Evolutionary conservation across 805 yeast species (phyloP), one percentile per base, ranked within the genome.

Genomic region (Candida qinlingensis): DNA sequence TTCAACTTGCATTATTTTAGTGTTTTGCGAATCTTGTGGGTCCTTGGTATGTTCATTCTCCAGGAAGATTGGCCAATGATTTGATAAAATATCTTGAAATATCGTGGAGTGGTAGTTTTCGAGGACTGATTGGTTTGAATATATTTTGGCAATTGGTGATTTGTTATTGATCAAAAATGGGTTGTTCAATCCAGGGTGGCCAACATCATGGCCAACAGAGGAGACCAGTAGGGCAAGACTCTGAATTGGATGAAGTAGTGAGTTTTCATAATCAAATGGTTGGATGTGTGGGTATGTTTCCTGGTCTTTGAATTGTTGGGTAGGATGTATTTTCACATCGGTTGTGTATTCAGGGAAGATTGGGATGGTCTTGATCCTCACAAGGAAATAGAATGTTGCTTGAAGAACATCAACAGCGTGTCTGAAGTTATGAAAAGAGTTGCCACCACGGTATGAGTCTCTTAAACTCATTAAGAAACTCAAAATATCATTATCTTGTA

Each of bases 341-440:
- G 47, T 47, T 5, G 62, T 53, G 43, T 49, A 61, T 39, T 58
- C 52, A 3, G 41, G 39, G 41, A 60, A 60, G 8, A 44, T 50
- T 28, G 58, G 63, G 28, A 63, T 48, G 6, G 64, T 54, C 13
- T 57, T 53, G n/a, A 61, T 45, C 19, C 63, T 54, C 6, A 64
- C 45, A 3, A 84, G 69, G 50, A 83, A 80, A 63, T 75, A 83
- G 69, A 85, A 83, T 33, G 92, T 81, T 2, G 96, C 96, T 68
- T 94, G 99, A 61, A 91, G 69, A 7, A 94, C 99, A 68, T 94
- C 99, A 13, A 89, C 86, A 0, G 96, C 97, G 67, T 94, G 99
- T 56, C 96, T 78, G 63, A 91, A 94, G 67, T 92, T 91, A 70
- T 94, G 99, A 72, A 92, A 94, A 13, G 92, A 88, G 64, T 91